A percentile compares a stretch with the other conserved stretches of the same genome.
Evolutionary conservation across 2,329 filamentous ascomycete genomes (phyloP).

Genomic region (Colletotrichum abscissum): DNA sequence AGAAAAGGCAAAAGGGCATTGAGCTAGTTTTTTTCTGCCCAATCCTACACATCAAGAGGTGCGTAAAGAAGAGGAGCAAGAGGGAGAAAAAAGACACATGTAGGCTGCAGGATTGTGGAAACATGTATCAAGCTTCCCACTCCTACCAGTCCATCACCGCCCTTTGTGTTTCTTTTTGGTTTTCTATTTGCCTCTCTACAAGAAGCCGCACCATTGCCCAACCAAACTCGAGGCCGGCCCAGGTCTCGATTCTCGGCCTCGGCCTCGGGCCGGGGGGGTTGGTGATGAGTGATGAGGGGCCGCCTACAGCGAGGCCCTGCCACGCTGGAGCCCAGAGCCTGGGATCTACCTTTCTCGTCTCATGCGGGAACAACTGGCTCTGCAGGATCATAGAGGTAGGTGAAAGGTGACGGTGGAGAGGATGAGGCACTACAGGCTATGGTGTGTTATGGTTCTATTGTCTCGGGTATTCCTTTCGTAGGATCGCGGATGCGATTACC

Average conservation of each 20-base stretch:
- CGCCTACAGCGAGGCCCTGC: background rate
- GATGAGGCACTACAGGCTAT: background rate
- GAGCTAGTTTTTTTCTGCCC: background rate
- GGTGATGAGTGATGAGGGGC: background rate
- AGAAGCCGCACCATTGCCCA: background rate
- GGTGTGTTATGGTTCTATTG: background rate
- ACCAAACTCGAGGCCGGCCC: background rate
- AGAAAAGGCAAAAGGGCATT: background rate
- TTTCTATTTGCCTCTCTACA: background rate
- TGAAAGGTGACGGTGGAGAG: background rate
- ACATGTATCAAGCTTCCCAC: background rate
- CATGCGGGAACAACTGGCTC: constrained; percentile 13
- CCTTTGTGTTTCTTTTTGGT: background rate
- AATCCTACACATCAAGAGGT: background rate
- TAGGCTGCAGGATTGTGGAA: background rate
- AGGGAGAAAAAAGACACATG: background rate
- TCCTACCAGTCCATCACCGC: too few relatives aligned
- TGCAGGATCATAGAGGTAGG: constrained; percentile 4
- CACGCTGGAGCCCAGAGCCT: too few relatives aligned
- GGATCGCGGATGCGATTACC: background rate
- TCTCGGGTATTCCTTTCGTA: background rate
- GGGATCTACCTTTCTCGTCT: background rate
- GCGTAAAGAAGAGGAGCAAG: background rate
- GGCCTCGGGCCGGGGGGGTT: background rate
- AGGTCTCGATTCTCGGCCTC: background rate